Evolutionary conservation across 129 eudicot species (phyloP).

Genomic region (Lactuca sativa): DNA sequence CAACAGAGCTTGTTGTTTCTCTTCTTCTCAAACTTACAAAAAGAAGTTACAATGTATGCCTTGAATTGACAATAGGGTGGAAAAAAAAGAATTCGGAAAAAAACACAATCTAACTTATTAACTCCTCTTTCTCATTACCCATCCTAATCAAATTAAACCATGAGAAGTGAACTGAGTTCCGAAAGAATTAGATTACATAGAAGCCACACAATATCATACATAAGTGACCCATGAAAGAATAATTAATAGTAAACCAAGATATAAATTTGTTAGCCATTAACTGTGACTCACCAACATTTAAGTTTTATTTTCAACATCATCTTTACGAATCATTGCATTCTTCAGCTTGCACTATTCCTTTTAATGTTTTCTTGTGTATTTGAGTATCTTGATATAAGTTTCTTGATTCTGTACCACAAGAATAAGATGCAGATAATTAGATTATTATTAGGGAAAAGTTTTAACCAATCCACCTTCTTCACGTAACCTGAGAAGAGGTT

Average conservation of each 20-base stretch:
- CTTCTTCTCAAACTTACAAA: background rate
- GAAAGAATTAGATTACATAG: background rate
- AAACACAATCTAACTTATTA: background rate
- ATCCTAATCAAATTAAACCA: conserved; percentile 1
- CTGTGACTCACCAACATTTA: conserved; percentile 22
- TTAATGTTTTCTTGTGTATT: conserved; percentile 19
- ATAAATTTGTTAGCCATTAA: conserved; percentile 9
- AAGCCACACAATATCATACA: background rate
- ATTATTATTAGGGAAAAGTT: background rate
- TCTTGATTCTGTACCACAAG: conserved; percentile 22
- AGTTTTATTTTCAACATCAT: conserved; percentile 20
- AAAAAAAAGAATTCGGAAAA: too few species aligned
- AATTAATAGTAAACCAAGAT: background rate
- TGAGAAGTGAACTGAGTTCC: background rate
- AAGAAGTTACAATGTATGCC: background rate
- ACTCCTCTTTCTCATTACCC: background rate
- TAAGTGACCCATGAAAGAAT: background rate
- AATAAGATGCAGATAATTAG: conserved; percentile 20
- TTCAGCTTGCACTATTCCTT: conserved; percentile 21
- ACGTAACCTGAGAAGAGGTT: background rate
- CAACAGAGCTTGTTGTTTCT: too few species aligned
- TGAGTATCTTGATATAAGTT: conserved; percentile 23
- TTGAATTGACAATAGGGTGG: background rate
- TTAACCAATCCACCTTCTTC: background rate
- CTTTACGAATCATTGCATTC: conserved; percentile 4